phyloP scores from a whole-genome alignment of 2,329 filamentous ascomycete species.

The Huntiella abstrusa region DNA sequence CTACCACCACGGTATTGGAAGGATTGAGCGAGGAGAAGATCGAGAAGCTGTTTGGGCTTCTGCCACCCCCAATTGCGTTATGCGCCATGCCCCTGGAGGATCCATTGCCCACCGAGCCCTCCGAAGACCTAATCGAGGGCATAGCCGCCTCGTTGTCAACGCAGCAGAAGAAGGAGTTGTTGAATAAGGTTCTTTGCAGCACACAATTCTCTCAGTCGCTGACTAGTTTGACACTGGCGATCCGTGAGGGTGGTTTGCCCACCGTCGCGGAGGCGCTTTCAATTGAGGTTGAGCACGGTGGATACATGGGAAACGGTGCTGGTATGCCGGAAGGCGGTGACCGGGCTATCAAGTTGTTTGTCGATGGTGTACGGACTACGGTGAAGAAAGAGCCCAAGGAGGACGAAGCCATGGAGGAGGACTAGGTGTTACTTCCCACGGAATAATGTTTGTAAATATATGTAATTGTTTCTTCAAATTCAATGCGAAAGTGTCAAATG shows the following conservation, averaged over 20 bases:
- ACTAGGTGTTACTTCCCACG: too few species aligned
- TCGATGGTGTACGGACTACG: slow-evolving; percentile 69
- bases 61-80: slow-evolving; percentile 63
- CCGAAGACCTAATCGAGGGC: slow-evolving; percentile 47
- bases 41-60: slow-evolving; percentile 32
- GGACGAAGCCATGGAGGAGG: not conserved
- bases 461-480: not conserved
- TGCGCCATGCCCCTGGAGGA: slow-evolving; percentile 24
- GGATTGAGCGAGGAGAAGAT: too few species aligned
- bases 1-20: too few species aligned
- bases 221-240: slow-evolving; percentile 64
- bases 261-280: slow-evolving; percentile 74
- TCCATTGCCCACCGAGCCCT: slow-evolving; percentile 40
- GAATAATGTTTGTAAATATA: not conserved
- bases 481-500: not conserved
- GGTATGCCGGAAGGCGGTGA: slow-evolving; percentile 73
- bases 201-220: slow-evolving; percentile 84
- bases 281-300: slow-evolving; percentile 67
- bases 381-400: slow-evolving; percentile 22
- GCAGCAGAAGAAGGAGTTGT: slow-evolving; percentile 59
- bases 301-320: slow-evolving; percentile 55
- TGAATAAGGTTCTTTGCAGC: slow-evolving; percentile 67
- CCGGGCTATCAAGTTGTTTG: slow-evolving; percentile 76
- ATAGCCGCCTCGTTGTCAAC: slow-evolving; percentile 56
- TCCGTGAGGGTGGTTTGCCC: slow-evolving; percentile 77